phyloP scores from a whole-genome alignment of 2,329 filamentous ascomycete genomes.

The Achaetomium macrosporum region DNA sequence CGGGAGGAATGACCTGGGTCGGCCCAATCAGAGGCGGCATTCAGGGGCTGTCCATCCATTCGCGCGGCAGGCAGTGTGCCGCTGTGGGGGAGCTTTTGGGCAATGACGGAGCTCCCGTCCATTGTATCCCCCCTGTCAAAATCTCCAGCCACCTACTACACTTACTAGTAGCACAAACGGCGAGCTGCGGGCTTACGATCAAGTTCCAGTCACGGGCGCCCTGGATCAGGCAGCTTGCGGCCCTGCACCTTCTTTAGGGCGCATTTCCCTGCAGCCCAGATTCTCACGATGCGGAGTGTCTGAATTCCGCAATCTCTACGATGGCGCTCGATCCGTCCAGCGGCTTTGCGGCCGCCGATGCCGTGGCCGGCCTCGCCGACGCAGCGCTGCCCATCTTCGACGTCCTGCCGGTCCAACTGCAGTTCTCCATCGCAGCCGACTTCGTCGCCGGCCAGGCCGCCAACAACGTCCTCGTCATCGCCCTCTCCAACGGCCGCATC shows the following conservation, averaged over 20 bases:
- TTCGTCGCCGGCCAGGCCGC: conserved; percentile 96
- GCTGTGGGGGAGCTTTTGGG: too few relatives aligned
- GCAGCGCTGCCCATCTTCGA: conserved; percentile 82
- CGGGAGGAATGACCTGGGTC: too few relatives aligned
- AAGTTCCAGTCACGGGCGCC: too few relatives aligned
- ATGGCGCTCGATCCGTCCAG: conserved; percentile 68
- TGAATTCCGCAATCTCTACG: conserved; percentile 16
- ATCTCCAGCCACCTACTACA: too few relatives aligned
- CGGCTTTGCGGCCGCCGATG: conserved; percentile 64
- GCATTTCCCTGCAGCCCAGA: neutral
- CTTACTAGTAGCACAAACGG: too few relatives aligned
- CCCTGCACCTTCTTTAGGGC: neutral
- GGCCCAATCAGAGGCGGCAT: too few relatives aligned
- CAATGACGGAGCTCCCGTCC: too few relatives aligned
- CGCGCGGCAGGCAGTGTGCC: too few relatives aligned
- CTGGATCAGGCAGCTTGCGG: neutral
- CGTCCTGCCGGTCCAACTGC: conserved; percentile 84
- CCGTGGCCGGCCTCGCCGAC: conserved; percentile 48
- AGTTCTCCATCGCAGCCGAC: conserved; percentile 90
- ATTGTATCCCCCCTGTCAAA: too few relatives aligned
- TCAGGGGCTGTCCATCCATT: too few relatives aligned
- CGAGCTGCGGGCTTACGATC: too few relatives aligned
- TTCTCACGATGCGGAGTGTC: conserved; percentile 11
- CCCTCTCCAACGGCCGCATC: conserved; percentile 86
- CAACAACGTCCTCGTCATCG: conserved; percentile 92